phyloP scores from a whole-genome alignment of 2,329 filamentous ascomycete genomes.

The Colletotrichum sp. region DNA sequence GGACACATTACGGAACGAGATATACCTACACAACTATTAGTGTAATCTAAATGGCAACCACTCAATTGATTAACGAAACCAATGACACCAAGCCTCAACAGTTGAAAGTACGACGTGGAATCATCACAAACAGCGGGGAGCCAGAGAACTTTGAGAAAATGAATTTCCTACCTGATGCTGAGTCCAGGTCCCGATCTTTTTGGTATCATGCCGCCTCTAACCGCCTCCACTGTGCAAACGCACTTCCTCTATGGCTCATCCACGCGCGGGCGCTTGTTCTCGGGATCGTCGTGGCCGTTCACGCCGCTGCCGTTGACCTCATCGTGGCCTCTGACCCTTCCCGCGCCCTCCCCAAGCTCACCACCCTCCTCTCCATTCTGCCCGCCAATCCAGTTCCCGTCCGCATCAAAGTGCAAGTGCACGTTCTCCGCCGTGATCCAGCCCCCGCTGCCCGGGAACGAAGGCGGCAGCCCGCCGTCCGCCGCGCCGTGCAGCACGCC shows the following conservation, averaged over 20 bases:
- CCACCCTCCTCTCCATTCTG: constrained; percentile 45
- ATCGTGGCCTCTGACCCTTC: constrained; percentile 58
- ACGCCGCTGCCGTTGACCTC: constrained; percentile 55
- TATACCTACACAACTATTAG: background rate
- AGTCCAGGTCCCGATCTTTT: background rate
- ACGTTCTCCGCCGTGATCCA: constrained; percentile 96
- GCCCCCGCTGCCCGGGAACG: constrained; percentile 75
- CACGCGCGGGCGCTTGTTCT: constrained; percentile 53
- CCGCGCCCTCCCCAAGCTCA: constrained; percentile 68
- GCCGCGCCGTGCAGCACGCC: constrained; percentile 56
- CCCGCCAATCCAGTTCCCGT: constrained; percentile 76
- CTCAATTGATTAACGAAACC: background rate
- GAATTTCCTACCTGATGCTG: background rate
- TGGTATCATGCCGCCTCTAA: constrained; percentile 14
- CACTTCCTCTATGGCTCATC: constrained; percentile 30
- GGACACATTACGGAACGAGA: background rate
- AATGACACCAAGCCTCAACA: background rate
- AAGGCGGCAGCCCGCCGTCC: constrained; percentile 63
- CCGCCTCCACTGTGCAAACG: background rate
- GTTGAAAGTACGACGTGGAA: background rate
- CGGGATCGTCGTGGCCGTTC: constrained; percentile 47
- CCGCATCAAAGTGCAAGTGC: constrained; percentile 79
- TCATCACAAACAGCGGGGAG: background rate
- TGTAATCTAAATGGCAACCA: background rate
- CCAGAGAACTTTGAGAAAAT: background rate